Conservation (phyloP, 768 basidiomycete species). For the Suillus lakei region DNA sequence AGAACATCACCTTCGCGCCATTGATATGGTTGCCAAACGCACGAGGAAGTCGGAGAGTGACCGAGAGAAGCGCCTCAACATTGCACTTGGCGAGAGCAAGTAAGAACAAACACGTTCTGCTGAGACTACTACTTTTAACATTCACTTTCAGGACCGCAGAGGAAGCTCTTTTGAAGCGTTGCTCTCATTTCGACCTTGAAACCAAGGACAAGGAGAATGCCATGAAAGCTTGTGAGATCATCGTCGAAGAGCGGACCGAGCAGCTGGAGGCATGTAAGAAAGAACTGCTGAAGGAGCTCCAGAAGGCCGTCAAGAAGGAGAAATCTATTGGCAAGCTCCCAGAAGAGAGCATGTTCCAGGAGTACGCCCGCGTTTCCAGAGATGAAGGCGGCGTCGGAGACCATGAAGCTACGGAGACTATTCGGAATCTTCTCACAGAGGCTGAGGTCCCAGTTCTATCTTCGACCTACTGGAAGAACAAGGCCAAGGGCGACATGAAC, state of each 20-base stretch:
- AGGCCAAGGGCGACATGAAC: constrained; percentile 56
- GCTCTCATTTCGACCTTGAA: constrained; percentile 92
- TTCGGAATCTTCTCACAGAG: constrained; percentile 62
- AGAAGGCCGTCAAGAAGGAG: constrained; percentile 70
- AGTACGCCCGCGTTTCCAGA: constrained; percentile 72
- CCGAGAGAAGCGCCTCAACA: constrained; percentile 84
- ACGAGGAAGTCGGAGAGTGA: constrained; percentile 78
- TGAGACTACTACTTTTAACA: neutral
- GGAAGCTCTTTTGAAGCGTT: constrained; percentile 92
- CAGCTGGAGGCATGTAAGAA: constrained; percentile 81
- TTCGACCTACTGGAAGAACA: constrained; percentile 41
- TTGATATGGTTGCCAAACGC: constrained; percentile 79
- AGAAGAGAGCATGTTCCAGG: constrained; percentile 79
- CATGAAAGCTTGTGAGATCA: constrained; percentile 91
- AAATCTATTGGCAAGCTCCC: constrained; percentile 63
- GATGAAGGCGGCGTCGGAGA: constrained; percentile 77
- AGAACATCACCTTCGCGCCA: constrained; percentile 88
- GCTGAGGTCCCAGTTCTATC: constrained; percentile 51
- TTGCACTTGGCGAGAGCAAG: constrained; percentile 90
- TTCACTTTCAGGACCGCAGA: constrained; percentile 69
- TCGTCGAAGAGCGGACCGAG: constrained; percentile 78
- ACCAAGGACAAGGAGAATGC: constrained; percentile 73
- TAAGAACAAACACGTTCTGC: constrained; percentile 33
- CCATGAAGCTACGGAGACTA: constrained; percentile 69
- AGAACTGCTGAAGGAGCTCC: constrained; percentile 71